Base-by-base conservation (phyloP, 805 yeast genomes). In the Maudiozyma barnettii region DNA sequence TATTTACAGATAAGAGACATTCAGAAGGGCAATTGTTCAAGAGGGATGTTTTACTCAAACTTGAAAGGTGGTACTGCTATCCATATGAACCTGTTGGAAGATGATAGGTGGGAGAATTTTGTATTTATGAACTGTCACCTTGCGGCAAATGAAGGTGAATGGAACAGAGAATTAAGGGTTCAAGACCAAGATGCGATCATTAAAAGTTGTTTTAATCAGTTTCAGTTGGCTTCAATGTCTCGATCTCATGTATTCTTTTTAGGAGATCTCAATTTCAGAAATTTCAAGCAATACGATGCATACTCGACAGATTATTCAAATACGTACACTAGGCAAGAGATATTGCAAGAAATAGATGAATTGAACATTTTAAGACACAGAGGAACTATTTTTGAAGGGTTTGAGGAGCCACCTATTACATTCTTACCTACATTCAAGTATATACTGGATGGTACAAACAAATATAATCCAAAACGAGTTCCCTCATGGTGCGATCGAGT, bases 401-500 rank as follows among this genome's bases (percentile, higher is more conserved):
- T 89, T 54, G 60, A 68, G 1, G 98, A 90, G 64, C 73, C 79
- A 0, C 59, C 67, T n/a, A 73, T 90, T 14, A 55, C 56, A 0
- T 90, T 90, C 61, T 69, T 68, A n/a, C 96, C 95, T 10, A 84
- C 95, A 0, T 90, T 83, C 69, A 90, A 90, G 65, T 85, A 70
- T 60, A 62, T 64, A 44, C 49, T 73, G 1, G 75, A 77, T 30
- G 70, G 80, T 0, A 43, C 47, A 3, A 71, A 73, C n/a, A 63
- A 66, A 9, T 84, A 77, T 61, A 76, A 77, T 50, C 39, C 61
- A 1, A 81, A 79, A 53, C 70, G 96, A 47, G 67, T 69, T 1
- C 95, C 96, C 0, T 82, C 95, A 6, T 90, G 95, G 95, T 89
- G 96, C 64, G 98, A 90, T 61, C 67, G 98, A 45, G 76, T 90